phyloP scores from a whole-genome alignment of 2,329 filamentous ascomycete genomes.

The Tolypocladium capitatum region DNA sequence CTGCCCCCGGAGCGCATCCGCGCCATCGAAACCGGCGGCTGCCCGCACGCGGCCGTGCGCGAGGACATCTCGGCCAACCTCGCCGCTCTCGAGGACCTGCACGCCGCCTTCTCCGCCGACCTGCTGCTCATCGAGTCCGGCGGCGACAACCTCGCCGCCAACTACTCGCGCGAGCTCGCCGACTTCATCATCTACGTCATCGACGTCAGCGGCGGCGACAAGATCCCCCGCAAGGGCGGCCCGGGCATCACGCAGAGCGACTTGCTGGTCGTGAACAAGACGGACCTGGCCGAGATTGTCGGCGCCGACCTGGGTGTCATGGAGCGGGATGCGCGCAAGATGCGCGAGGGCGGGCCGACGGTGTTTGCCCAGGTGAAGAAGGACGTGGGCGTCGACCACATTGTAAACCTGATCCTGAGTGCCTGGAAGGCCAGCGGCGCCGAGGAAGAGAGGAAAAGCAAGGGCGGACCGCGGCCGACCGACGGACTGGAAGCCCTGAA shows the following conservation, averaged over 20 bases:
- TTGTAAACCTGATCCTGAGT: slow-evolving; percentile 76
- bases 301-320: slow-evolving; percentile 86
- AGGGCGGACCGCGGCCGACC: slow-evolving; percentile 45
- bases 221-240: slow-evolving; percentile 89
- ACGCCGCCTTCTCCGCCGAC: slow-evolving; percentile 65
- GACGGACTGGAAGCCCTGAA: slow-evolving; percentile 37
- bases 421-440: slow-evolving; percentile 90
- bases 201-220: slow-evolving; percentile 91
- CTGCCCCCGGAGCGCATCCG: slow-evolving; percentile 74
- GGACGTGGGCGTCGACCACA: slow-evolving; percentile 70
- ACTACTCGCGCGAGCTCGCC: slow-evolving; percentile 88
- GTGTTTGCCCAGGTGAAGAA: slow-evolving; percentile 98
- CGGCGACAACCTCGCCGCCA: slow-evolving; percentile 92
- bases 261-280: slow-evolving; percentile 91
- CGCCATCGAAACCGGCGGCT: slow-evolving; percentile 95
- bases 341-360: slow-evolving; percentile 88
- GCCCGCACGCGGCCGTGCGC: slow-evolving; percentile 90
- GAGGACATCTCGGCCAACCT: slow-evolving; percentile 95
- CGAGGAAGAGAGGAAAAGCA: slow-evolving; percentile 39
- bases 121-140: slow-evolving; percentile 89
- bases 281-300: slow-evolving; percentile 78
- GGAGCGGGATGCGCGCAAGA: slow-evolving; percentile 88
- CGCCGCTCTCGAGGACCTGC: slow-evolving; percentile 78
- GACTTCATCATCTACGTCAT: slow-evolving; percentile 99
- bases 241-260: slow-evolving; percentile 96